Conservation (phyloP, 1,139 yeast genomes). For the Maudiozyma humilis region DNA sequence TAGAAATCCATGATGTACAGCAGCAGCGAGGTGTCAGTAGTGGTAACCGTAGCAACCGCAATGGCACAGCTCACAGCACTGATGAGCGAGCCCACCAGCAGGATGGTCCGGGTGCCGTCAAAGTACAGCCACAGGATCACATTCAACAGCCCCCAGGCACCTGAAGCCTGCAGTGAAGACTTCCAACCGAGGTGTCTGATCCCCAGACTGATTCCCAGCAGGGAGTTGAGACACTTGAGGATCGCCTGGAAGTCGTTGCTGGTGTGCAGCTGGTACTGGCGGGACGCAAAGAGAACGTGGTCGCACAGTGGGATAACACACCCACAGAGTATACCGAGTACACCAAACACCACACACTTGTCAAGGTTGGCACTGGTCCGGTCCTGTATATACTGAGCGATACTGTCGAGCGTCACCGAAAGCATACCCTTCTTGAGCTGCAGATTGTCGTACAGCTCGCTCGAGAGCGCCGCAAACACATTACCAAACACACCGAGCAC, state of each 20-base stretch:
- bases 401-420: conserved; percentile 15
- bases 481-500: conserved; percentile 10
- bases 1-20: conserved; percentile 36
- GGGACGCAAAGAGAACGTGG: not conserved
- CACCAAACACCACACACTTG: conserved; percentile 34
- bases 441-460: conserved; percentile 11
- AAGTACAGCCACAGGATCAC: conserved; percentile 71
- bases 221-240: conserved; percentile 58
- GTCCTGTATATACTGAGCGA: conserved; percentile 17
- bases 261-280: conserved; percentile 1
- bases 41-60: conserved; percentile 28
- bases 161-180: conserved; percentile 62
- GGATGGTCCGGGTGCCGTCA: conserved; percentile 65
- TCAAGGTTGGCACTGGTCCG: conserved; percentile 18
- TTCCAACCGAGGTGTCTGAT: conserved; percentile 71
- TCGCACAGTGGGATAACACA: conserved; percentile 9
- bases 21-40: conserved; percentile 17
- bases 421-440: conserved; percentile 9
- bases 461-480: conserved; percentile 9
- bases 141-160: conserved; percentile 64
- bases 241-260: conserved; percentile 33
- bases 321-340: conserved; percentile 57
- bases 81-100: conserved; percentile 38
- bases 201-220: conserved; percentile 78
- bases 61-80: conserved; percentile 23